Evolutionary conservation across 2,329 filamentous ascomycete genomes (phyloP), one percentile per base, ranked within the genome.

Genomic region (Dactylonectria estremocensis): DNA sequence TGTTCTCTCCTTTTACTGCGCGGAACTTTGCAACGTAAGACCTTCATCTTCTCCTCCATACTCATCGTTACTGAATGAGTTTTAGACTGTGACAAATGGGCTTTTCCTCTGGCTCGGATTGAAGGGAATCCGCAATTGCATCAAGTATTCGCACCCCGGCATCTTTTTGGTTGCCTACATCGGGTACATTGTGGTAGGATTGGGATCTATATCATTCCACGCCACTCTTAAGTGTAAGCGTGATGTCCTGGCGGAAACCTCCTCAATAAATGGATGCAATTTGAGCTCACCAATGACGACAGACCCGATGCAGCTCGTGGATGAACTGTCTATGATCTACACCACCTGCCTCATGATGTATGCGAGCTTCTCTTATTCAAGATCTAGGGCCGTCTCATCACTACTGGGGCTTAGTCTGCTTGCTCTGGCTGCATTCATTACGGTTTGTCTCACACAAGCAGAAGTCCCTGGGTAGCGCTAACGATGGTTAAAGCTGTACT

Each of bases 71-170:
- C 53, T 69, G 33, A 72, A 43, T 60, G 2, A 24, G 33, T 75
- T 82, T 67, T 82, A 93, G 81, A 93, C 93, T 3, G 76, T 95
- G 35, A 97, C 94, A 37, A 97, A 97, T 79, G 79, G 93, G 3
- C 83, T 96, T 24, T 97, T 97, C 80, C 85, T 97, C 74, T 93
- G 87, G 79, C 87, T 97, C 20, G 94, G 94, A 8, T 82, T 89
- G 72, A 92, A 91, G 77, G 95, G 95, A 24, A 89, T 96, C 69
- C 83, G 85, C 61, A 94, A 91, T 79, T 97, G 94, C 79, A 77
- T 92, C 45, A 87, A 86, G 70, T 86, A 97, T 80, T 86, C 87
- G 16, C 94, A 97, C 80, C 92, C 94, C 62, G 83, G 81, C 14
- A 91, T 97, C 66, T 97, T 97, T 81, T 77, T 92, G 56, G 83